These are phyloP conservation scores for Diatrype stigma DNA, from an alignment of 2,329 filamentous ascomycete genomes.

Conservation along the genomic window DNA sequence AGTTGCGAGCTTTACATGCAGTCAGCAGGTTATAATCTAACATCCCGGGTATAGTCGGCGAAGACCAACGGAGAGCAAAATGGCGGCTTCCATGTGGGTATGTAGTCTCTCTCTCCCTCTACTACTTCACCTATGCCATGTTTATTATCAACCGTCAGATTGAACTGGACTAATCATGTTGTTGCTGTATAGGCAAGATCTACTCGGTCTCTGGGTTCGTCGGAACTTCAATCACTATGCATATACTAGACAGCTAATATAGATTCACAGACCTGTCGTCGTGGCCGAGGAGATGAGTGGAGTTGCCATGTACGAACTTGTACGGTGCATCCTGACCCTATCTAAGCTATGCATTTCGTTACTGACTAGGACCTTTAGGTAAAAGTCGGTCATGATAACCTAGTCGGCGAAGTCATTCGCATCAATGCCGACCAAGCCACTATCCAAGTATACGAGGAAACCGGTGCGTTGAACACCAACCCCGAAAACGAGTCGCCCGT, in stretches of 20 bases:
- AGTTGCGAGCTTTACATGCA: neutral
- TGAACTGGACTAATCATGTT: slow-evolving; percentile 1
- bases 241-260: slow-evolving; percentile 27
- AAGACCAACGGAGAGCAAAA: slow-evolving; percentile 29
- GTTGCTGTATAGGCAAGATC: slow-evolving; percentile 49
- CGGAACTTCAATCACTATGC: slow-evolving; percentile 11
- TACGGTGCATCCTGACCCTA: slow-evolving; percentile 39
- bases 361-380: slow-evolving; percentile 51
- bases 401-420: slow-evolving; percentile 97
- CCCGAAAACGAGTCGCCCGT: neutral
- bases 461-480: slow-evolving; percentile 57
- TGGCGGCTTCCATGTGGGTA: slow-evolving; percentile 25
- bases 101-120: slow-evolving; percentile 3
- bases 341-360: neutral
- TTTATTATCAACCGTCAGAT: neutral
- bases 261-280: slow-evolving; percentile 69
- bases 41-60: slow-evolving; percentile 11
- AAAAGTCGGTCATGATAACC: slow-evolving; percentile 83
- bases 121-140: neutral
- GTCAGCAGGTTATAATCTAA: neutral
- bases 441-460: slow-evolving; percentile 99
- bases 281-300: slow-evolving; percentile 98
- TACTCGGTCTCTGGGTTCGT: slow-evolving; percentile 60
- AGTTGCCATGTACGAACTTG: slow-evolving; percentile 99
- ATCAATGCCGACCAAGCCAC: slow-evolving; percentile 94